Conservation (phyloP, 768 basidiomycete species). For the Mycena maculata region DNA sequence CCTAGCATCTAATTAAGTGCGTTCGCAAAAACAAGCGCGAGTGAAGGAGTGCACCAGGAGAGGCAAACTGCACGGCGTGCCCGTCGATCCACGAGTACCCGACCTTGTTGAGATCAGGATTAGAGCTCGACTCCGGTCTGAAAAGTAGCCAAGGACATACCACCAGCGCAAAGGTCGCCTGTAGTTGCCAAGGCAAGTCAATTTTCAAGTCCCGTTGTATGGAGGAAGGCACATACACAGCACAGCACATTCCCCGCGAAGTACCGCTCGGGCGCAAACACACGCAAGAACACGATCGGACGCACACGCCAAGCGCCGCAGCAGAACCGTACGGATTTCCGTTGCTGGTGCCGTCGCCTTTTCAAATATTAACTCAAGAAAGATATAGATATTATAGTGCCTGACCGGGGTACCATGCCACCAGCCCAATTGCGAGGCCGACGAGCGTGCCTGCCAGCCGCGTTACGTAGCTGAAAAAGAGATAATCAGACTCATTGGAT, state of each 20-base stretch:
- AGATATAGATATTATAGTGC: too few relatives aligned
- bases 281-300: slow-evolving; percentile 62
- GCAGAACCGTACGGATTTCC: slow-evolving; percentile 68
- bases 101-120: slow-evolving; percentile 28
- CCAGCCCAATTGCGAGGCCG: too few relatives aligned
- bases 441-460: too few relatives aligned
- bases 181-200: too few relatives aligned
- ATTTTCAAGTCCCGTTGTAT: too few relatives aligned
- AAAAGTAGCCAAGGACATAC: slow-evolving; percentile 17
- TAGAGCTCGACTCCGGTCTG: background rate
- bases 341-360: slow-evolving; percentile 55
- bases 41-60: slow-evolving; percentile 56
- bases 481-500: too few relatives aligned
- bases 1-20: slow-evolving; percentile 11
- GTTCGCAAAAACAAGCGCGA: slow-evolving; percentile 36
- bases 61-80: slow-evolving; percentile 55
- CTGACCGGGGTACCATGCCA: slow-evolving; percentile 62
- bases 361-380: too few relatives aligned
- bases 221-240: slow-evolving; percentile 46
- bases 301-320: slow-evolving; percentile 58
- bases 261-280: slow-evolving; percentile 57
- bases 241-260: slow-evolving; percentile 51
- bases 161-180: slow-evolving; percentile 58
- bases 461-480: too few relatives aligned
- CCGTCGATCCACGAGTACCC: slow-evolving; percentile 71